Percentiles rank a stretch among this genome's conserved stretches.
These are phyloP conservation scores for Deakozyma indianensis DNA, from an alignment of 805 yeast genomes.

Conservation along the genomic window DNA sequence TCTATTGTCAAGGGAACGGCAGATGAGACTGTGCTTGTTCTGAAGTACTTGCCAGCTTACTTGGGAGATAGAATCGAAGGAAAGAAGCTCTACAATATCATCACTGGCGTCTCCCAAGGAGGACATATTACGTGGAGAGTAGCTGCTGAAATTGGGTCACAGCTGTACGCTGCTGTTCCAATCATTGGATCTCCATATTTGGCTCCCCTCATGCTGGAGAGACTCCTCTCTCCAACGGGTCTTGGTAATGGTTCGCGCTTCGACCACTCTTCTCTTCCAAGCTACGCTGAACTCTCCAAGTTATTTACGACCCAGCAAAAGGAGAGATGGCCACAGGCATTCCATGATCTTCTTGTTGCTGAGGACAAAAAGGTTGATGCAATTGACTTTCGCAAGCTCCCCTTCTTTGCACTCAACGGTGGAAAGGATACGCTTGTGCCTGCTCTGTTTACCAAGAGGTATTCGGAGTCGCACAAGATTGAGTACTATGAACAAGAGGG, in stretches of 20 bases:
- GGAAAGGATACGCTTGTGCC: constrained; percentile 24
- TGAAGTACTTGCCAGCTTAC: constrained; percentile 29
- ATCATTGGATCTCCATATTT: constrained; percentile 37
- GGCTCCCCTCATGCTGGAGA: constrained; percentile 28
- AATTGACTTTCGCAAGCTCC: constrained; percentile 7
- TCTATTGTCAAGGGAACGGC: constrained; percentile 34
- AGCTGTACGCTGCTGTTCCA: constrained; percentile 30
- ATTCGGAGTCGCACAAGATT: constrained; percentile 13
- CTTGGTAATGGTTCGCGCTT: neutral
- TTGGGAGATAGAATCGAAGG: constrained; percentile 19
- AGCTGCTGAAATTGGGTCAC: constrained; percentile 26
- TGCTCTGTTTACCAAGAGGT: constrained; percentile 17
- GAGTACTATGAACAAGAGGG: constrained; percentile 15
- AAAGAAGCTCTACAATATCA: constrained; percentile 19
- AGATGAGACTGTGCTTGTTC: constrained; percentile 29
- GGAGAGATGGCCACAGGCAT: constrained; percentile 8
- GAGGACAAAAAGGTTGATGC: constrained; percentile 7
- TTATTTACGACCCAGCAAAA: constrained; percentile 3
- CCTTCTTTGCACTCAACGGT: constrained; percentile 21
- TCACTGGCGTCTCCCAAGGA: constrained; percentile 41
- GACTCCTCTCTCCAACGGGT: constrained; percentile 11
- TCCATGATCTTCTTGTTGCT: constrained; percentile 6
- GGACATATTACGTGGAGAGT: constrained; percentile 40
- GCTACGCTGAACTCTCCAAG: neutral
- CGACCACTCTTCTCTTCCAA: neutral